Conservation (phyloP, 2,329 filamentous ascomycete species). For the Ascochyta clinopodiicola region DNA sequence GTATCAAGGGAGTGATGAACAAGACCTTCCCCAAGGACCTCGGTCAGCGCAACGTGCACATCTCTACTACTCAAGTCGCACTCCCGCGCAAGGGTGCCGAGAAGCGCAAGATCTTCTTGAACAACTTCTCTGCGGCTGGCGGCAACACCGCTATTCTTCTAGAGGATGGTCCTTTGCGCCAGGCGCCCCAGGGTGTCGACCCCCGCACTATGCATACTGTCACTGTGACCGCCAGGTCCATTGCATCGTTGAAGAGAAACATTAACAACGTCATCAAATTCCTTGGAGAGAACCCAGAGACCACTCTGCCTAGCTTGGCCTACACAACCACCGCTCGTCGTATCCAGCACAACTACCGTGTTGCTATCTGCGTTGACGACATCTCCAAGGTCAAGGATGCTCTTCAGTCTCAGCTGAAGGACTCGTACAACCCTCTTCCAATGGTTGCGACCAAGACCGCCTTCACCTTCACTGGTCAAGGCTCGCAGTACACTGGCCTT, state of each 20-base stretch:
- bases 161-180: constrained; percentile 57
- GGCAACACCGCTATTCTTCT: constrained; percentile 62
- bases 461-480: constrained; percentile 61
- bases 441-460: constrained; percentile 60
- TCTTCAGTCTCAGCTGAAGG: constrained; percentile 56
- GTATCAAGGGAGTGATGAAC: constrained; percentile 63
- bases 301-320: constrained; percentile 56
- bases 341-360: constrained; percentile 61
- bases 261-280: constrained; percentile 56
- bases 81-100: constrained; percentile 56
- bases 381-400: constrained; percentile 56
- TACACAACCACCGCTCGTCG: constrained; percentile 62
- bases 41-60: constrained; percentile 60
- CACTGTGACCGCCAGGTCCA: constrained; percentile 59
- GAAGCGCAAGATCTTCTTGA: constrained; percentile 59
- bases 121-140: constrained; percentile 62
- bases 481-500: constrained; percentile 60
- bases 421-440: constrained; percentile 59
- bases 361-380: constrained; percentile 56
- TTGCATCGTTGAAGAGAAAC: constrained; percentile 60
- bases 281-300: constrained; percentile 53
- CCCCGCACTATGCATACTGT: constrained; percentile 56
- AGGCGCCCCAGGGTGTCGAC: constrained; percentile 52
- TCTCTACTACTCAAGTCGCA: constrained; percentile 54
- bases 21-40: constrained; percentile 62